Base-by-base conservation (phyloP, 2,329 filamentous ascomycete species). In the Periconia digitata region DNA sequence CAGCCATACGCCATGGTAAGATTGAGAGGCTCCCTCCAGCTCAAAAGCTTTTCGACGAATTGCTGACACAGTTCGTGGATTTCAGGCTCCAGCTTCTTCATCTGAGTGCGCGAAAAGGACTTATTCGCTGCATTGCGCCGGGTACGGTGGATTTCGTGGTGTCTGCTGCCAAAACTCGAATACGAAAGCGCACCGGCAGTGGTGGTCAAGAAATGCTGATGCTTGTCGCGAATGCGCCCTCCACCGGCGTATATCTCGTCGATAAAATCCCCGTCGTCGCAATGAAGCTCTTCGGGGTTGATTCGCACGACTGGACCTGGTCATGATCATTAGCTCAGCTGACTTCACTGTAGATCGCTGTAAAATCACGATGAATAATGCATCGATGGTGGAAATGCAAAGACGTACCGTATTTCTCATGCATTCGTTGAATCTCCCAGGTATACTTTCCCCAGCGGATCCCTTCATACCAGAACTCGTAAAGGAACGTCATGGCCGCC, bases 201-300 rank as follows among this genome's bases (percentile, higher is more conserved):
- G 41, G 21, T 52, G 29, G 29, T 22, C 40, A 21, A 22, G 40
- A 43, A 29, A 45, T 48, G 20, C 10, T 37, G 22, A 20, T 45
- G 21, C 40, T 51, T 22, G 22, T 47, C 35, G 43, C 42, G 37
- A 15, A 35, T 39, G 15, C 34, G 17, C 6, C 43, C 43, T 12
- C 17, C 22, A n/a, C 17, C 43, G 7, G 50, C 47, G 49, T 64
- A 67, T 17, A 67, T 37, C 13, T 49, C 35, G 27, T 61, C 59
- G 24, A 46, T 47, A 40, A 59, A 61, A 15, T 43, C 35, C 3
- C 47, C 35, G 37, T 63, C 60, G 16, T 44, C 42, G 17, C 58
- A 40, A 36, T 59, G 52, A 6, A 63, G 32, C 21, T 62, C 56
- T 36, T 52, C 40, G n/a, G 58, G 57, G 15, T 50, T 46, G 44